Evolutionary conservation across 2,329 filamentous ascomycete species (phyloP), one percentile per base, ranked within the genome.

Genomic region (Sclerotinia sclerotiorum): DNA sequence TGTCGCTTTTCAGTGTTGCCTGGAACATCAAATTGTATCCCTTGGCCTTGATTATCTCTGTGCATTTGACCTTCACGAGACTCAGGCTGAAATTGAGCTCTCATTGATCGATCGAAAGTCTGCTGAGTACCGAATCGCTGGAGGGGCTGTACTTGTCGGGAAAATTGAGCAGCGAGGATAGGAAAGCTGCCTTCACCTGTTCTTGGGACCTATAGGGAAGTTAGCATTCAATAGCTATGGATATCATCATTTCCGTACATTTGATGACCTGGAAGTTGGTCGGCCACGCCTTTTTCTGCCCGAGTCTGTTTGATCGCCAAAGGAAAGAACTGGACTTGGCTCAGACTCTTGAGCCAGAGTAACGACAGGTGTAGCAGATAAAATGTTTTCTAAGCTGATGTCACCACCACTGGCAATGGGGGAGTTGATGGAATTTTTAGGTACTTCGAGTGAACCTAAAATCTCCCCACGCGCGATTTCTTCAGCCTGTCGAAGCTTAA

Each of bases 391-490:
- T 21, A 49, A n/a, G 46, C 19, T 54, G 46, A 68, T 68, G 68
- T 69, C 68, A 55, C 58, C 44, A 46, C 65, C 48, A 62, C 67
- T 68, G n/a, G n/a, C 48, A 57, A 64, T 66, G 17, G 44, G 29
- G 42, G 52, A 60, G 27, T 49, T 32, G 55, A 66, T 21, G 21
- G 64, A 19, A 27, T n/a, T 44, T 61, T 62, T 69, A n/a, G 62
- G 58, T 24, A 49, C 61, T 24, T 69, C 32, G n/a, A 68, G 52
- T n/a, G 75, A 70, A 48, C 71, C 69, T 56, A 77, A 48, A 11
- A 75, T 62, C 52, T 76, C 74, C 24, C 76, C 74, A 51, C 74
- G 69, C 32, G 70, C 71, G 42, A 77, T 73, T 49, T 73, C 72
- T 56, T 74, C 74, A 62, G 64, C 67, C 46, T 74, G 71, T 29